Evolutionary conservation across 2,329 filamentous ascomycete species (phyloP), one percentile per base, ranked within the genome.

Genomic region (Ceratocystis eucalypticola): DNA sequence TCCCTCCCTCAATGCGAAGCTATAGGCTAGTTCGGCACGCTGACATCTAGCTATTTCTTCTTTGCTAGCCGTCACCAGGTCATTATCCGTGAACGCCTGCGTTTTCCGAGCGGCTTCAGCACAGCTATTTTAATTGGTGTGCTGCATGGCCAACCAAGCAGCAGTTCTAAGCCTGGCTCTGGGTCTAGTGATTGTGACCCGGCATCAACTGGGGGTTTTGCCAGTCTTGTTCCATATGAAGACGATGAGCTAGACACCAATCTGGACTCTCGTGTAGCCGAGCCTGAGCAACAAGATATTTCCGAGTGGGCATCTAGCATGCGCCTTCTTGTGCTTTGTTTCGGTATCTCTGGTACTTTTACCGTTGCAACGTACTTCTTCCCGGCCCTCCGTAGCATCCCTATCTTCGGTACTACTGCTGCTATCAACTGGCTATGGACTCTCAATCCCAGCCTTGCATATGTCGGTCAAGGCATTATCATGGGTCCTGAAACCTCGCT

Each of bases 401-500:
- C 94, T 0, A 79, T 99, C 30, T 89, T 97, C 70, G 94, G 94
- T 0, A 77, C 82, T 0, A 76, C 82, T 1, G 82, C 95, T 5
- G 91, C 91, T 0, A 77, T 83, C 0, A 84, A 84, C 1, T 99
- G 93, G 93, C 82, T 96, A 0, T 99, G 94, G 94, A 94, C 90
- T 0, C 79, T 99, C 5, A 99, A 99, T 70, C 94, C 94, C 0
- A 96, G 91, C 59, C 87, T 96, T n/a, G 94, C 94, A 1, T 99
- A 99, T 74, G 86, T 97, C 30, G 94, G 94, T 0, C 94, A 99
- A 76, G 94, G 94, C 10, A 95, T 99, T 69, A 97, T 99, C 72
- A 99, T 99, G 94, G 94, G 94, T 0, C 89, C 93, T 3, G 88
- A 91, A 48, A 99, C 94, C 0, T 97, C 93, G 2, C 81, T 96